A percentile compares a stretch with the other conserved stretches of the same genome.
phyloP scores from a whole-genome alignment of 2,329 filamentous ascomycete genomes.

The Lecanicillium sp. region DNA sequence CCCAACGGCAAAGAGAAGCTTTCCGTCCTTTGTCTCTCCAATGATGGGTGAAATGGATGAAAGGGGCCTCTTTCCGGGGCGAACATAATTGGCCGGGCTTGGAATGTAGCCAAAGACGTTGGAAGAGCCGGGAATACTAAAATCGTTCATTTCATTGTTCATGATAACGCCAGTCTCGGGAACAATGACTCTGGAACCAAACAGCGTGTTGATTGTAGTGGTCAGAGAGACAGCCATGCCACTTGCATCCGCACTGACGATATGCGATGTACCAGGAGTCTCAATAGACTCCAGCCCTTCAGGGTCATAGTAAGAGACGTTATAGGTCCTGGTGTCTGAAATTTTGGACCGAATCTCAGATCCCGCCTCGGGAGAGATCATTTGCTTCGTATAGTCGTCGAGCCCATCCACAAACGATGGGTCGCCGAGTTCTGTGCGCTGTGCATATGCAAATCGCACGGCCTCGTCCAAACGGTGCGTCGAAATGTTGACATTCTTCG shows the following conservation, averaged over 20 bases:
- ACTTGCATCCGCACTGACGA: slow-evolving; percentile 58
- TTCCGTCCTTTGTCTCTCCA: slow-evolving; percentile 59
- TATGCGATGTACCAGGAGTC: slow-evolving; percentile 61
- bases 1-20: slow-evolving; percentile 64
- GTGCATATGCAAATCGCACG: slow-evolving; percentile 72
- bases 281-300: slow-evolving; percentile 35
- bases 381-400: slow-evolving; percentile 50
- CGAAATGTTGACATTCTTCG: slow-evolving; percentile 46
- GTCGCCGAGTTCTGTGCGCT: slow-evolving; percentile 67
- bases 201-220: slow-evolving; percentile 73
- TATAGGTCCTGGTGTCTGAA: slow-evolving; percentile 28
- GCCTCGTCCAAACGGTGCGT: slow-evolving; percentile 79
- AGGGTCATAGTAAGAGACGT: slow-evolving; percentile 36
- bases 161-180: slow-evolving; percentile 77
- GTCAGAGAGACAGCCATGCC: slow-evolving; percentile 71
- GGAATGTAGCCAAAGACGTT: slow-evolving; percentile 76
- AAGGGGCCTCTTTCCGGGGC: slow-evolving; percentile 68
- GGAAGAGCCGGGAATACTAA: slow-evolving; percentile 61
- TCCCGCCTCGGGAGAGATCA: slow-evolving; percentile 55
- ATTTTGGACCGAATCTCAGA: slow-evolving; percentile 42
- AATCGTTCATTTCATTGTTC: slow-evolving; percentile 59
- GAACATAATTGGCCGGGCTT: slow-evolving; percentile 65
- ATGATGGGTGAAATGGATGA: slow-evolving; percentile 74
- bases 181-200: slow-evolving; percentile 67
- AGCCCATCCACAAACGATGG: slow-evolving; percentile 58